A percentile compares a stretch with the other conserved stretches of the same genome.
phyloP scores from a whole-genome alignment of 345 rosid species.

The Jatropha curcas region DNA sequence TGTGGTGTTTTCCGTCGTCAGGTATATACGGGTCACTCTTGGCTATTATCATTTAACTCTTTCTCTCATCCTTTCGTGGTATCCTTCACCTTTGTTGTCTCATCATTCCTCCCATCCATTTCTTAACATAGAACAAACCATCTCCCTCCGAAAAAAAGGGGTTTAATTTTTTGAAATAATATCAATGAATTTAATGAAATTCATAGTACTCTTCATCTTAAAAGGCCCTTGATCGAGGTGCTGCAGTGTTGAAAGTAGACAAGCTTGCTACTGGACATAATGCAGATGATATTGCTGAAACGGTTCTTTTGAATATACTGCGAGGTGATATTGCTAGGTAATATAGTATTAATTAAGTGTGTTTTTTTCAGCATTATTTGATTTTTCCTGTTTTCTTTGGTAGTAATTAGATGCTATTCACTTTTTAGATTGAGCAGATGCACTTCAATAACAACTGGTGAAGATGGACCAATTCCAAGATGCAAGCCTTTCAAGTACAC shows the following conservation, averaged over 20 bases:
- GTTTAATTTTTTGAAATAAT: background rate
- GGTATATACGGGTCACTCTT: too few species aligned
- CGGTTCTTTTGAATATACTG: slow-evolving; percentile 81
- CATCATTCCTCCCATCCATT: background rate
- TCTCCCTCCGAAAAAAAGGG: background rate
- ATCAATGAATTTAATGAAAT: slow-evolving; percentile 3
- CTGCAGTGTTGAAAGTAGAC: slow-evolving; percentile 81
- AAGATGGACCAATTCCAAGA: slow-evolving; percentile 95
- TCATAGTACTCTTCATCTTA: slow-evolving; percentile 6
- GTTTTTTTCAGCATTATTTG: slow-evolving; percentile 6
- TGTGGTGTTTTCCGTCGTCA: slow-evolving; percentile 97
- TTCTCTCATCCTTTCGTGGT: background rate
- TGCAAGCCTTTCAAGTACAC: slow-evolving; percentile 97
- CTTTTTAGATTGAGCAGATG: slow-evolving; percentile 76
- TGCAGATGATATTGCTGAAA: slow-evolving; percentile 97
- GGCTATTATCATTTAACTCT: background rate
- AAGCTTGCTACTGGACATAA: slow-evolving; percentile 91
- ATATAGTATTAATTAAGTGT: background rate
- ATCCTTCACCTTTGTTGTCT: background rate
- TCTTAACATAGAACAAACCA: background rate
- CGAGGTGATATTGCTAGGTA: slow-evolving; percentile 97
- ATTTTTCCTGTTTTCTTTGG: slow-evolving; percentile 1
- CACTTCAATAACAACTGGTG: slow-evolving; percentile 85
- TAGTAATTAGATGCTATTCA: background rate
- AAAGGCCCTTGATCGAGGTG: slow-evolving; percentile 97